phyloP scores from a whole-genome alignment of 176 grass and related monocot species.

The Cenchrus americanus region DNA sequence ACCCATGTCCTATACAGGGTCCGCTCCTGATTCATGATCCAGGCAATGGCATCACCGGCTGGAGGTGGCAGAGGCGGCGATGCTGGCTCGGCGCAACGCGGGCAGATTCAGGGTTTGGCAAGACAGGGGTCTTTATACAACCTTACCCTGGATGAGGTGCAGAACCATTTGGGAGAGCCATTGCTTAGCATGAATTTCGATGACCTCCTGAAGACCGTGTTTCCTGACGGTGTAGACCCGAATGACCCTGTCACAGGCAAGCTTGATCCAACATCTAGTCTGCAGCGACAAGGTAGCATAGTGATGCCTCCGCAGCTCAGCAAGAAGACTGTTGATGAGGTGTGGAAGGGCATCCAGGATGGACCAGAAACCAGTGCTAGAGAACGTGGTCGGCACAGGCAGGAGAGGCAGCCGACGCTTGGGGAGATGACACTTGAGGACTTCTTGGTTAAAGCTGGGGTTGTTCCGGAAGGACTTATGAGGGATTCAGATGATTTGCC shows the following conservation, averaged over 20 bases:
- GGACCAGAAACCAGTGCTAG: slow-evolving; percentile 23
- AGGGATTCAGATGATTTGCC: slow-evolving; percentile 49
- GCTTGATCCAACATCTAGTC: slow-evolving; percentile 10
- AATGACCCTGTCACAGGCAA: neutral
- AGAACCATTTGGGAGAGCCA: slow-evolving; percentile 75
- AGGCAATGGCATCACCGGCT: slow-evolving; percentile 66
- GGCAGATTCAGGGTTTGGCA: slow-evolving; percentile 55
- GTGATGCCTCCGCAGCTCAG: slow-evolving; percentile 74
- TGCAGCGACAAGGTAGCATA: slow-evolving; percentile 83
- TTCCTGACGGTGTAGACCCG: slow-evolving; percentile 53
- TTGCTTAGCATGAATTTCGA: slow-evolving; percentile 95
- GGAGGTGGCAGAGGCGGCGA: slow-evolving; percentile 41
- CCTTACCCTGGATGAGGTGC: slow-evolving; percentile 83
- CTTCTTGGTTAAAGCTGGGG: slow-evolving; percentile 89
- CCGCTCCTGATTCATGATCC: slow-evolving; percentile 38
- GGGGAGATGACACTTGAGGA: slow-evolving; percentile 96
- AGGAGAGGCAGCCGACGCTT: slow-evolving; percentile 51
- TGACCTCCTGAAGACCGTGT: slow-evolving; percentile 81
- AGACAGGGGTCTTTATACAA: slow-evolving; percentile 83
- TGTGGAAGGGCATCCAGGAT: slow-evolving; percentile 82
- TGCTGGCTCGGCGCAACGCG: slow-evolving; percentile 1
- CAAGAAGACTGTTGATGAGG: slow-evolving; percentile 90
- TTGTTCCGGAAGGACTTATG: slow-evolving; percentile 55
- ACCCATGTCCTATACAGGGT: neutral
- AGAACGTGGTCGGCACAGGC: slow-evolving; percentile 25